Evolutionary conservation across 176 grass and related monocot species (phyloP).

Genomic region (Hsuehochloa calcarea): DNA sequence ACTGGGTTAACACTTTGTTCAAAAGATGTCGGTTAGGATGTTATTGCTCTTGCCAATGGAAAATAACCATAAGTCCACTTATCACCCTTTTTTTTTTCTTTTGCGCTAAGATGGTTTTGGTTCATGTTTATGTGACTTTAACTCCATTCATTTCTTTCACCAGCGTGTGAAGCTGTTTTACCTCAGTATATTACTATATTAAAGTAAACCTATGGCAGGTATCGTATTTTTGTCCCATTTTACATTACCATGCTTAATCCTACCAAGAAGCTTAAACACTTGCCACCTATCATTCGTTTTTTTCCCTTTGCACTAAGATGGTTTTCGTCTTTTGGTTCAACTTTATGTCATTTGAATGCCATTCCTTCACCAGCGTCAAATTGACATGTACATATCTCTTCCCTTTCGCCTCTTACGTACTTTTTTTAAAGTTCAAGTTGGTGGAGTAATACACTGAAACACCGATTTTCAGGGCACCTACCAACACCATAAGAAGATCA

Average conservation of each 20-base stretch:
- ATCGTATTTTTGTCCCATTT: background rate
- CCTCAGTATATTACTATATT: background rate
- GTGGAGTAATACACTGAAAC: conserved; percentile 5
- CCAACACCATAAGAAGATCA: conserved; percentile 82
- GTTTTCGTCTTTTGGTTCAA: background rate
- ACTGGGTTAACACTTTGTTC: background rate
- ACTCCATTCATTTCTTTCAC: conserved; percentile 7
- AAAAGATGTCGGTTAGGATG: background rate
- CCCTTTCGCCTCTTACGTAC: background rate
- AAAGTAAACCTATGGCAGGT: background rate
- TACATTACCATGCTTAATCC: background rate
- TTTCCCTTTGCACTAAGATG: background rate
- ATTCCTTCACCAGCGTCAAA: background rate
- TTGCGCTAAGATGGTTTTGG: background rate
- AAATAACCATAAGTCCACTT: background rate
- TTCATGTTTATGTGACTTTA: background rate
- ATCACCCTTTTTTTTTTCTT: background rate
- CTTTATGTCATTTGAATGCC: background rate
- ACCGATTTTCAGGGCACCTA: conserved; percentile 63
- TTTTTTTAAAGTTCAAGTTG: conserved; percentile 8
- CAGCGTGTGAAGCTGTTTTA: background rate
- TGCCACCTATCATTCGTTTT: background rate
- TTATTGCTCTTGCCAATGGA: background rate
- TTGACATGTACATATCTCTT: background rate
- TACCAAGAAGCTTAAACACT: background rate